These are phyloP conservation scores for Skeletonema tropicum DNA, from an alignment of 108 stramenopile species.

Conservation along the genomic window DNA sequence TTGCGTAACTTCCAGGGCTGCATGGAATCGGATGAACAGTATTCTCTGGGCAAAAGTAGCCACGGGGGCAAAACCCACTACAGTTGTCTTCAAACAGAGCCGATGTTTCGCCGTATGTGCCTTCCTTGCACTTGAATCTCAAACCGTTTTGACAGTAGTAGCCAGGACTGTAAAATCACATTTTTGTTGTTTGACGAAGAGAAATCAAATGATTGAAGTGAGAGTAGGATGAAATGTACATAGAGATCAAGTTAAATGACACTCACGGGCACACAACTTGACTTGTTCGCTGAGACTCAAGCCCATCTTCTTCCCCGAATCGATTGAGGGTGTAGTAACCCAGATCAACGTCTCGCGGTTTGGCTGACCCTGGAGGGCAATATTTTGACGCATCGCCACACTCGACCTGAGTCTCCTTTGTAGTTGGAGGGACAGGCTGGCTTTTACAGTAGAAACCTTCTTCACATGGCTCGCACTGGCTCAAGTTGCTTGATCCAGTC, in stretches of 20 bases:
- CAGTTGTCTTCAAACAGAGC: constrained; percentile 15
- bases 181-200: not conserved
- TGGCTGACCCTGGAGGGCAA: constrained; percentile 35
- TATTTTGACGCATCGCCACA: constrained; percentile 35
- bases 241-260: not conserved
- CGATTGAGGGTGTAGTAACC: constrained; percentile 44
- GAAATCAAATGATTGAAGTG: not conserved
- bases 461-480: constrained; percentile 17
- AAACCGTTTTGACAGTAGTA: constrained; percentile 31
- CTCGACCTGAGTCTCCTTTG: constrained; percentile 16
- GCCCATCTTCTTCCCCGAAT: constrained; percentile 16
- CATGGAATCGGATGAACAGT: constrained; percentile 33
- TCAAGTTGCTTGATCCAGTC: not conserved
- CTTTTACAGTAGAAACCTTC: constrained; percentile 39
- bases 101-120: constrained; percentile 28
- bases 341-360: constrained; percentile 28
- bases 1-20: constrained; percentile 43
- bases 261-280: constrained; percentile 34
- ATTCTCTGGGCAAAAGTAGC: constrained; percentile 44
- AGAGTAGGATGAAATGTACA: not conserved
- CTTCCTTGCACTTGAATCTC: constrained; percentile 16
- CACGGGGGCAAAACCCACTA: constrained; percentile 36
- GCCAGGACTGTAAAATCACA: constrained; percentile 1
- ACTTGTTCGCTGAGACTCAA: constrained; percentile 9
- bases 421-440: constrained; percentile 39